Evolutionary conservation across 495 filamentous ascomycete genomes (phyloP).

Genomic region (Aspergillus bridgeri): DNA sequence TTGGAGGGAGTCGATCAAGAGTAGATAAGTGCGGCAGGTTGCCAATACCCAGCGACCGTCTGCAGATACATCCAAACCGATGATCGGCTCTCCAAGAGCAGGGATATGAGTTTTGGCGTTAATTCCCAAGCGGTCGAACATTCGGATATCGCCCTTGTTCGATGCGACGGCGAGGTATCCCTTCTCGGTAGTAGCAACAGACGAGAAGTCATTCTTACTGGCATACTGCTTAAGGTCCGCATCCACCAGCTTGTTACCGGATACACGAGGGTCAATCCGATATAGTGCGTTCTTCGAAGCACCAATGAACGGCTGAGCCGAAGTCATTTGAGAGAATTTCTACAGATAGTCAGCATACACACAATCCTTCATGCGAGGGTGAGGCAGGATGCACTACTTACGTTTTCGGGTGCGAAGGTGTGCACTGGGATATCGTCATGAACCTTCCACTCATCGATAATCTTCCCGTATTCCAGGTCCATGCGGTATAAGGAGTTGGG

Average conservation of each 20-base stretch:
- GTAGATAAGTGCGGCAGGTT: slow-evolving; percentile 90
- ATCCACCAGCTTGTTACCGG: slow-evolving; percentile 91
- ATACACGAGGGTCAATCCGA: slow-evolving; percentile 86
- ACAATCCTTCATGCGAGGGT: neutral
- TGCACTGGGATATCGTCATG: slow-evolving; percentile 93
- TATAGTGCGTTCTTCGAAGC: slow-evolving; percentile 88
- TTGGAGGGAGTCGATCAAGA: slow-evolving; percentile 88
- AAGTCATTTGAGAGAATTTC: slow-evolving; percentile 98
- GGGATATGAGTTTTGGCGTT: slow-evolving; percentile 97
- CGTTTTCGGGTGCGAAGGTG: slow-evolving; percentile 85
- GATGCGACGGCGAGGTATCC: slow-evolving; percentile 95
- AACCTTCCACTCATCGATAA: slow-evolving; percentile 99
- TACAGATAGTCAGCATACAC: slow-evolving; percentile 29
- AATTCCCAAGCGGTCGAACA: slow-evolving; percentile 94
- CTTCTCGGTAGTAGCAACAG: slow-evolving; percentile 89
- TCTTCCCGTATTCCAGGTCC: slow-evolving; percentile 97
- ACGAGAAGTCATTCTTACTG: slow-evolving; percentile 95
- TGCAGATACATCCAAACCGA: slow-evolving; percentile 89
- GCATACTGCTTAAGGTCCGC: slow-evolving; percentile 89
- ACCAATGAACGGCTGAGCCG: slow-evolving; percentile 91
- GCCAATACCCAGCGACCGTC: slow-evolving; percentile 94
- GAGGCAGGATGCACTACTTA: slow-evolving; percentile 28
- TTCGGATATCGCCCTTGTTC: slow-evolving; percentile 94
- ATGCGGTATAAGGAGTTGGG: slow-evolving; percentile 95
- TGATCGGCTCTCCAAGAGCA: slow-evolving; percentile 90